Conservation (phyloP, 768 basidiomycete genomes). For the Lentinula sp. region DNA sequence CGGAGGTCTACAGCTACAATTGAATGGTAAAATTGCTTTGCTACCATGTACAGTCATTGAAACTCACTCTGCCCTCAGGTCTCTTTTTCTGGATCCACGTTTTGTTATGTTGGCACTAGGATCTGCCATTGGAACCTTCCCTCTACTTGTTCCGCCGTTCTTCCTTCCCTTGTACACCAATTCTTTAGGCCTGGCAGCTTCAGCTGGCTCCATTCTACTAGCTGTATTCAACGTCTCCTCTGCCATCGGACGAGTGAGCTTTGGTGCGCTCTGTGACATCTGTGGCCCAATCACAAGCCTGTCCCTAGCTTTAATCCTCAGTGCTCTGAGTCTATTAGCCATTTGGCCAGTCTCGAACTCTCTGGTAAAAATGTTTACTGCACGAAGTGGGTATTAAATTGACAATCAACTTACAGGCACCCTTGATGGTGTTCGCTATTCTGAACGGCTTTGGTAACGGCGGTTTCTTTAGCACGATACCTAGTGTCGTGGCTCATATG, state of each 20-base stretch:
- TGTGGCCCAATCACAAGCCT: constrained; percentile 23
- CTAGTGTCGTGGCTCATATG: constrained; percentile 21
- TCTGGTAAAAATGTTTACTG: neutral
- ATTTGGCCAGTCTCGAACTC: constrained; percentile 22
- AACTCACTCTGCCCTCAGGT: constrained; percentile 10
- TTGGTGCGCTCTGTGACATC: constrained; percentile 20
- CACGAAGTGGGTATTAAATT: too few relatives aligned
- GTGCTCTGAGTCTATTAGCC: constrained; percentile 21
- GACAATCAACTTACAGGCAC: neutral
- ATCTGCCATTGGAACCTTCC: constrained; percentile 26
- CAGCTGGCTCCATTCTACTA: constrained; percentile 21
- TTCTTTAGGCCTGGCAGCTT: constrained; percentile 17
- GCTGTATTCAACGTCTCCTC: constrained; percentile 27
- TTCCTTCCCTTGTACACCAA: constrained; percentile 29
- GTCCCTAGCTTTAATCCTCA: constrained; percentile 18
- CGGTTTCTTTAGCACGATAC: constrained; percentile 27
- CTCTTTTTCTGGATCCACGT: constrained; percentile 19
- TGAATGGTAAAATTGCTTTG: constrained; percentile 17
- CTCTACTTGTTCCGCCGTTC: constrained; percentile 27
- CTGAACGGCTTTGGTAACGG: constrained; percentile 23
- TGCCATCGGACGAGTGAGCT: constrained; percentile 23
- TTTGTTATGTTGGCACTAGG: constrained; percentile 20
- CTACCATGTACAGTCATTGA: too few relatives aligned
- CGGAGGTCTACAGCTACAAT: constrained; percentile 12
- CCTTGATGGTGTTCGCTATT: constrained; percentile 15